Evolutionary conservation across 2,329 filamentous ascomycete genomes (phyloP).

Genomic region (Colletotrichum sp.): DNA sequence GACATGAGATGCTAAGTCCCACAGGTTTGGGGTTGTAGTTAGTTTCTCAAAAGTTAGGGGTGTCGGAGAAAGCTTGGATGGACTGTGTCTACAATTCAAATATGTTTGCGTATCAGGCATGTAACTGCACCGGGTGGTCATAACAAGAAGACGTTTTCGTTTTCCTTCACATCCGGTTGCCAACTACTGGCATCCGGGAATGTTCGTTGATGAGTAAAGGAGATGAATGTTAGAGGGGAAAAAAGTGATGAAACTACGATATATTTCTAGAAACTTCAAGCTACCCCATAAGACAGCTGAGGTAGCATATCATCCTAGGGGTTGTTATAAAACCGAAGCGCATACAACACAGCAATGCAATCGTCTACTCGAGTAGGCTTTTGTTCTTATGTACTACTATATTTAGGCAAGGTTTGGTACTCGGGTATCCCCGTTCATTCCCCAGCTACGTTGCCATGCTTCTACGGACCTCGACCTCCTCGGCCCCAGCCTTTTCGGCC

Average conservation of each 20-base stretch:
- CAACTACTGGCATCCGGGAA: not conserved
- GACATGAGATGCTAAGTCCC: not conserved
- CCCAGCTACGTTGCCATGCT: not conserved
- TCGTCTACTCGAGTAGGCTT: not conserved
- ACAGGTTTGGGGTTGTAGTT: not conserved
- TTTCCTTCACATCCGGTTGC: not conserved
- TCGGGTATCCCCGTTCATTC: not conserved
- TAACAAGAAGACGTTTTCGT: not conserved
- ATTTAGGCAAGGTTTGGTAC: not conserved
- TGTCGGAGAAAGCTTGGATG: not conserved
- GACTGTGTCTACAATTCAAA: not conserved
- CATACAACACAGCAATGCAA: not conserved
- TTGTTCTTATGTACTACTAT: not conserved
- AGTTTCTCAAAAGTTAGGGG: not conserved
- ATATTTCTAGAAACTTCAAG: not conserved
- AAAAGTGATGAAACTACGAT: not conserved
- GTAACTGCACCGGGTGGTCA: not conserved
- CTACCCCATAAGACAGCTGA: not conserved
- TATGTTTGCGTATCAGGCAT: not conserved
- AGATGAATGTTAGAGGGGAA: not conserved
- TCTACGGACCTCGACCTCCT: constrained; percentile 8
- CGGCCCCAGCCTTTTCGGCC: constrained; percentile 20
- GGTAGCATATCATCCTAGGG: not conserved
- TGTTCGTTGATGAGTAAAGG: not conserved
- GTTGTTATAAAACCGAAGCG: not conserved